Base-by-base conservation (phyloP, 2,329 filamentous ascomycete genomes). In the Pseudophaeomoniella oleicola region DNA sequence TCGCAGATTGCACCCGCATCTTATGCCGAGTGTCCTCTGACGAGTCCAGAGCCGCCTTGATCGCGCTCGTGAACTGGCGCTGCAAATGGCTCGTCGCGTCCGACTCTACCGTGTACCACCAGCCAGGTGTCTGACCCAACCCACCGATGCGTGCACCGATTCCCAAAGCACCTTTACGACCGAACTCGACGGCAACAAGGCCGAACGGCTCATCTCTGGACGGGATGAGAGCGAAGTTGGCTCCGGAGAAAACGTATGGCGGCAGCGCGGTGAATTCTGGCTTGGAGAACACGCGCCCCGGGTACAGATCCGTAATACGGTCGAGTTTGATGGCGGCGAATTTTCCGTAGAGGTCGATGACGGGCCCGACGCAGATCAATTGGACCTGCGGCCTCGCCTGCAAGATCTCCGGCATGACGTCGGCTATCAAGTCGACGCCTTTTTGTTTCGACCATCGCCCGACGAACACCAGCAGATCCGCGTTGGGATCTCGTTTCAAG, bases 181-280 rank as follows among this genome's bases (percentile, higher is more conserved):
- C 75, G 43, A 78, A 79, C 46, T 79, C 75, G 30, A 78, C 74
- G 17, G 74, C 75, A 4, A 79, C 75, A 18, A 79, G 58, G 37
- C 75, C 75, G 44, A 79, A 79, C 0, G 75, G 75, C 53, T 79
- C 75, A 47, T 79, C 75, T 45, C 75, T 67, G n/a, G 72, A 77
- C 9, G 75, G 75, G 42, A 79, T 79, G 14, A 79, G 57, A 9
- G 73, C 73, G 40, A 79, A 79, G 34, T 79, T 75, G 12, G 75
- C 74, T 13, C 75, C 75, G 32, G 65, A 71, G 55, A 78, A 78
- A 45, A 79, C 71, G 50, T 65, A 78, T 0, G 71, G 69, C 12
- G 75, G 75, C 3, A 79, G 58, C 6, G 69, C 63, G 1, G 73
- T 78, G 51, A 78, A 79, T 50, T 77, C 71, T 2, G 75, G 75